Base-by-base conservation (phyloP, 306 rosid species). In the Lagenaria siceraria region DNA sequence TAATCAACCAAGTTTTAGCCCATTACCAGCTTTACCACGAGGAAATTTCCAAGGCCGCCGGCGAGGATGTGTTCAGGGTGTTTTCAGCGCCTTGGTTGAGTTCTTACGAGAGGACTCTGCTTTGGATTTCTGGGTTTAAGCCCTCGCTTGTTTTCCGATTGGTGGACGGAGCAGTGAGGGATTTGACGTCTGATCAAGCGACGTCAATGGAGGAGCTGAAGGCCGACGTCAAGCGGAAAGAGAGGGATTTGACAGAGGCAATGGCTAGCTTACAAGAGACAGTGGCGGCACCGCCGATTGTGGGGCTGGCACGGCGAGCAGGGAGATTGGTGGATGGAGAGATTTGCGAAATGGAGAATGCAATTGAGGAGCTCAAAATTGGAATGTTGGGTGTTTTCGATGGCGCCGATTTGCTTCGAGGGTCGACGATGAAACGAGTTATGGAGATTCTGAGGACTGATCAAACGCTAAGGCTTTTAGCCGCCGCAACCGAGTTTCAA, bases 1-100 rank as follows among this genome's bases (percentile, higher is more conserved):
- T 86, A n/a, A 88, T 86, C 79, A 74, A 79, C 0, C 78, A 60
- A 33, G 85, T 83, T 3, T 19, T 85, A 8, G 27, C 82, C 11
- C 92, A 82, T 40, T 82, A 82, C 86, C 81, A 76, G 40, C 68
- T 58, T 24, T 86, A 83, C 85, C 77, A 78, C 60, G 77, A 77
- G 0, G 82, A 84, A 11, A 84, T 54, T 19, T 56, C 71, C 24
- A 53, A 8, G 13, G 18, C 78, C 19, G 83, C 84, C 12, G 56
- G 69, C 9, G 80, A 55, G 11, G 88, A 84, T 38, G 79, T 81
- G 4, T 81, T 86, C 75, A 75, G 78, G 4, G 29, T 84, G 2
- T 74, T 81, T 31, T 81, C 88, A 3, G 75, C 85, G 0, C 82
- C 84, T 0, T 89, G 91, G 90, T 74, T 87, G 2, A 81, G 80